A percentile compares a stretch with the other conserved stretches of the same genome.
Conservation (phyloP, 2,329 filamentous ascomycete genomes). For the Ascochyta viciae-villosae region DNA sequence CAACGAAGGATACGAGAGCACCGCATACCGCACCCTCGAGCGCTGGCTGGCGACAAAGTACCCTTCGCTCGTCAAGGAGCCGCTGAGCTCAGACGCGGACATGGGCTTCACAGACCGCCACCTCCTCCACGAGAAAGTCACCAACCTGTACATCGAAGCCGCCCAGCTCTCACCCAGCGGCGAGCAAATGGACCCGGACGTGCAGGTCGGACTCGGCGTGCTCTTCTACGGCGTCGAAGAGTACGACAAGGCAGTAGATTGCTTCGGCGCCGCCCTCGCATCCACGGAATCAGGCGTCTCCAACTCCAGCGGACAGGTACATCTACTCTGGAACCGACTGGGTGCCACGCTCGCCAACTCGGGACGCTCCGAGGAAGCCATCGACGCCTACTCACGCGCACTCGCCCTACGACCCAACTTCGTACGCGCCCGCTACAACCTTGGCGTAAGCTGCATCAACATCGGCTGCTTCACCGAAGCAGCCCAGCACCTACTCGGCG, state of each 20-base stretch:
- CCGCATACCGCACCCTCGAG: conserved; percentile 93
- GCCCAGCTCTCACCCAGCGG: conserved; percentile 91
- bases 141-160: conserved; percentile 86
- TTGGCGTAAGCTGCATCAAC: conserved; percentile 96
- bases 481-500: conserved; percentile 88
- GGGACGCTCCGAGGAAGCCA: conserved; percentile 92
- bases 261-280: conserved; percentile 90
- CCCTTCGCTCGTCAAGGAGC: conserved; percentile 76
- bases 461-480: conserved; percentile 95
- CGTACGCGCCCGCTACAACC: conserved; percentile 94
- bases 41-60: conserved; percentile 98
- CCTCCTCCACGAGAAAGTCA: conserved; percentile 87
- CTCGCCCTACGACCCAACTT: conserved; percentile 93
- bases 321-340: conserved; percentile 96
- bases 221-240: conserved; percentile 98
- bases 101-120: conserved; percentile 94
- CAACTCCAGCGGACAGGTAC: conserved; percentile 85
- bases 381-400: conserved; percentile 93
- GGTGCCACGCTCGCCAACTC: conserved; percentile 96
- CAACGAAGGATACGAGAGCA: conserved; percentile 97
- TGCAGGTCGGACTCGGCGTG: conserved; percentile 95
- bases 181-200: conserved; percentile 96
- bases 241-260: conserved; percentile 98
- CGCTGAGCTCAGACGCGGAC: conserved; percentile 78
- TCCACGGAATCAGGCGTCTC: conserved; percentile 82